phyloP scores from a whole-genome alignment of 2,329 filamentous ascomycete genomes.

The Colletotrichum orchidophilum region DNA sequence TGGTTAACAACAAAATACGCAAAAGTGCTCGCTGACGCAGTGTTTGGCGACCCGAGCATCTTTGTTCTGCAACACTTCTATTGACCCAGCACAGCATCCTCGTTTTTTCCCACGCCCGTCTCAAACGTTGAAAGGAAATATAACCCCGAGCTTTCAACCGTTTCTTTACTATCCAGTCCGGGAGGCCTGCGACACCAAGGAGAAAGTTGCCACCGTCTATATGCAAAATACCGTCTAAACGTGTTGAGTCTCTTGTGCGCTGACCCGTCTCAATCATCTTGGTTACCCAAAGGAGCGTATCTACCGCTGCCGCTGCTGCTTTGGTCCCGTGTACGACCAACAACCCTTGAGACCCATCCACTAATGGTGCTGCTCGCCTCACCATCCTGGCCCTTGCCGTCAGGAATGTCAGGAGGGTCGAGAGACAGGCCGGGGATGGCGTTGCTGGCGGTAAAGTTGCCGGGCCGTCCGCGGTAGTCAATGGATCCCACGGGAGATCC shows the following conservation, averaged over 20 bases:
- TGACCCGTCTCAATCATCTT: slow-evolving; percentile 43
- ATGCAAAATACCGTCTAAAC: slow-evolving; percentile 43
- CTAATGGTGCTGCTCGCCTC: slow-evolving; percentile 54
- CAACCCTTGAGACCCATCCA: slow-evolving; percentile 58
- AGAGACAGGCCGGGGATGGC: slow-evolving; percentile 85
- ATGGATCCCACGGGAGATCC: slow-evolving; percentile 84
- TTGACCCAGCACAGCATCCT: slow-evolving; percentile 2
- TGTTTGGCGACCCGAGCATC: background rate
- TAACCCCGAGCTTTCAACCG: slow-evolving; percentile 5
- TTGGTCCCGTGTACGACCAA: slow-evolving; percentile 49
- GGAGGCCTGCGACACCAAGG: slow-evolving; percentile 4
- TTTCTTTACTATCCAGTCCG: slow-evolving; percentile 15
- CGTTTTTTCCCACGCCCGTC: background rate
- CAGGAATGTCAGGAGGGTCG: slow-evolving; percentile 74
- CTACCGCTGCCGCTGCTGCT: slow-evolving; percentile 46
- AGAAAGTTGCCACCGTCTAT: slow-evolving; percentile 45
- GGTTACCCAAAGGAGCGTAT: slow-evolving; percentile 50
- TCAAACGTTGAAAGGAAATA: background rate
- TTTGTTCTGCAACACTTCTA: slow-evolving; percentile 16
- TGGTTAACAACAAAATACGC: background rate
- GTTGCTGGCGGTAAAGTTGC: slow-evolving; percentile 65
- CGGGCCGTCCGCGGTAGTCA: slow-evolving; percentile 68
- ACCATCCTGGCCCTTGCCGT: slow-evolving; percentile 52
- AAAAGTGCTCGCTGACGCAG: background rate
- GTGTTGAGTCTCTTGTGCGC: slow-evolving; percentile 11